Conservation (phyloP, 1,139 yeast species). For the Blastobotrys elegans region DNA sequence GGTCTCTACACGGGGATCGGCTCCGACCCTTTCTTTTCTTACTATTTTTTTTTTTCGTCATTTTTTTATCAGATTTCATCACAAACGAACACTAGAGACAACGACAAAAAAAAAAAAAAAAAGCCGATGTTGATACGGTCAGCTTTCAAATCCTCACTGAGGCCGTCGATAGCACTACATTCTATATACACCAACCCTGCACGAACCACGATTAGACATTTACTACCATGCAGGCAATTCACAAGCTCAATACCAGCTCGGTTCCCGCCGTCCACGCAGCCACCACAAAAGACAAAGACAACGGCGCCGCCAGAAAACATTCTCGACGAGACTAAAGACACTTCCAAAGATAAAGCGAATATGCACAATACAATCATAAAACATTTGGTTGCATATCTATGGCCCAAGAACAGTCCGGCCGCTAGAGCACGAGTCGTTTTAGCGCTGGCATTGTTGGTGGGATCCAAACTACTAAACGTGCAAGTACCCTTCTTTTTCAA, state of each 20-base stretch:
- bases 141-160: too few species aligned
- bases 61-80: neutral
- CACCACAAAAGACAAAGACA: neutral
- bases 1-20: neutral
- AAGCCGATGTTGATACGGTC: neutral
- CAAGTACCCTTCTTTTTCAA: constrained; percentile 96
- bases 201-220: neutral
- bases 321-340: constrained; percentile 2
- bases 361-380: constrained; percentile 28
- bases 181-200: neutral
- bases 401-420: constrained; percentile 76
- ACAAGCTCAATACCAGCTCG: neutral
- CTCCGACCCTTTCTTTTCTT: neutral
- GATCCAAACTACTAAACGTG: constrained; percentile 80
- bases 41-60: neutral
- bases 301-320: neutral
- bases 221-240: neutral
- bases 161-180: too few species aligned
- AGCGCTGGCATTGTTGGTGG: constrained; percentile 68
- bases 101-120: neutral
- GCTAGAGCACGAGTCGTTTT: constrained; percentile 70
- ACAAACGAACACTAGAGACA: neutral
- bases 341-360: constrained; percentile 11
- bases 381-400: constrained; percentile 62
- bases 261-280: neutral